These are phyloP conservation scores for Pythium oligandrum DNA, from an alignment of 352 stramenopile species.

Conservation along the genomic window DNA sequence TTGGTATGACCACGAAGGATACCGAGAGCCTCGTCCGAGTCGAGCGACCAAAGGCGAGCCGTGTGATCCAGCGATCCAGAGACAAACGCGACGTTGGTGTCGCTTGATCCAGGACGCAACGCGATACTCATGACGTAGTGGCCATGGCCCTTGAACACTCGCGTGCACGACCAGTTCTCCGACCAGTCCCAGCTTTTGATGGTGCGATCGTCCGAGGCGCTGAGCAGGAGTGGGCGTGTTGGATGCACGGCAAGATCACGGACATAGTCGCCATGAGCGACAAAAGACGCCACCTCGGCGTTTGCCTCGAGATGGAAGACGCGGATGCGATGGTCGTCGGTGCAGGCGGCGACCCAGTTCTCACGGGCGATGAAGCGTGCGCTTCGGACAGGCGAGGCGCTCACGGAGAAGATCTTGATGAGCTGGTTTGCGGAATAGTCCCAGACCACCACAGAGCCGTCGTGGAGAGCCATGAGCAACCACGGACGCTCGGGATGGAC, in stretches of 20 bases:
- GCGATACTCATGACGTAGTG: constrained; percentile 96
- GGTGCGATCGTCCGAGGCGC: constrained; percentile 88
- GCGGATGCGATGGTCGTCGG: constrained; percentile 86
- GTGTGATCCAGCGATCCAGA: constrained; percentile 87
- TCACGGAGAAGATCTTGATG: constrained; percentile 89
- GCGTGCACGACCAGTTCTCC: constrained; percentile 14
- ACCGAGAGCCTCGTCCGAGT: constrained; percentile 57
- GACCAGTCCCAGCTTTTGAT: constrained; percentile 94
- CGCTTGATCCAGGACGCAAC: constrained; percentile 87
- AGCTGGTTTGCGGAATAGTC: constrained; percentile 63
- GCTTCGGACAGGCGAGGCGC: constrained; percentile 75
- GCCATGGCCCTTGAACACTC: constrained; percentile 51
- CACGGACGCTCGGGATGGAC: constrained; percentile 90
- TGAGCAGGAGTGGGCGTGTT: constrained; percentile 85
- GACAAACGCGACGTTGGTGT: constrained; percentile 87
- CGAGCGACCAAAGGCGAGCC: constrained; percentile 85
- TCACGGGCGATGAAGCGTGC: constrained; percentile 79
- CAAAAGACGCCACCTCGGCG: constrained; percentile 85
- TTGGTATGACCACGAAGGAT: constrained; percentile 66
- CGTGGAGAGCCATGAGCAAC: constrained; percentile 88
- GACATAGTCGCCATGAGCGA: constrained; percentile 94
- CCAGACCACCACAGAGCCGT: constrained; percentile 91
- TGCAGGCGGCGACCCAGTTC: constrained; percentile 82
- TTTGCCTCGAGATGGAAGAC: constrained; percentile 95
- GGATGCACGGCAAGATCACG: constrained; percentile 85